Conservation (phyloP, 345 rosid species). For the Combretum micranthum region DNA sequence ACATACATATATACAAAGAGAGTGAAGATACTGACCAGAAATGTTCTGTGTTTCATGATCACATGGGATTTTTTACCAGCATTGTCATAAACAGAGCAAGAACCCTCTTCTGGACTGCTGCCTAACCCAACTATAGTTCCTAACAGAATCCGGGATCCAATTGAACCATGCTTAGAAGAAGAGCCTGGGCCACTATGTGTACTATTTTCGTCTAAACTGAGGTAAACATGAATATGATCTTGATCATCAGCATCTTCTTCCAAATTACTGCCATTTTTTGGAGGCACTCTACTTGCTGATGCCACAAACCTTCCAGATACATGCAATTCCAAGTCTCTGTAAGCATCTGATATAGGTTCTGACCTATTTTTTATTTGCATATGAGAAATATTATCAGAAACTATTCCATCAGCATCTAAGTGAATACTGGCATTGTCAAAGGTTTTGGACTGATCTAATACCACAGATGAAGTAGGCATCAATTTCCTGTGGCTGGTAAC, state of each 20-base stretch:
- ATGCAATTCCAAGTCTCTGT: constrained; percentile 76
- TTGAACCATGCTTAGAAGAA: constrained; percentile 16
- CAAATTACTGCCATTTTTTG: constrained; percentile 32
- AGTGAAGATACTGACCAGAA: constrained; percentile 80
- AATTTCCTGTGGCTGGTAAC: constrained; percentile 31
- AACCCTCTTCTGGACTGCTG: constrained; percentile 69
- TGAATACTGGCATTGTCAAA: constrained; percentile 22
- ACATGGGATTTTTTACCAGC: constrained; percentile 76
- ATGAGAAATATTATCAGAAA: constrained; percentile 20
- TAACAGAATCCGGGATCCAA: constrained; percentile 41
- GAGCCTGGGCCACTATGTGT: constrained; percentile 12
- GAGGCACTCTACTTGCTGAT: constrained; percentile 63
- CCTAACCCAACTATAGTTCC: constrained; percentile 73
- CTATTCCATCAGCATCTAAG: constrained; percentile 13
- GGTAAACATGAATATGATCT: constrained; percentile 72
- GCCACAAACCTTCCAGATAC: constrained; percentile 74
- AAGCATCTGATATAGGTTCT: constrained; percentile 52
- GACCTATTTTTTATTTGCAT: constrained; percentile 19
- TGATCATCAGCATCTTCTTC: constrained; percentile 33
- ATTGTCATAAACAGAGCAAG: constrained; percentile 69
- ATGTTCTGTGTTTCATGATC: constrained; percentile 84
- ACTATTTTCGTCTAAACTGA: constrained; percentile 34
- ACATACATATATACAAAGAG: constrained; percentile 15
- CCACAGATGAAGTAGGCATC: constrained; percentile 26
- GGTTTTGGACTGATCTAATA: constrained; percentile 16